Evolutionary conservation across 495 filamentous ascomycete genomes (phyloP).

Genomic region (Daldinia bambusicola): DNA sequence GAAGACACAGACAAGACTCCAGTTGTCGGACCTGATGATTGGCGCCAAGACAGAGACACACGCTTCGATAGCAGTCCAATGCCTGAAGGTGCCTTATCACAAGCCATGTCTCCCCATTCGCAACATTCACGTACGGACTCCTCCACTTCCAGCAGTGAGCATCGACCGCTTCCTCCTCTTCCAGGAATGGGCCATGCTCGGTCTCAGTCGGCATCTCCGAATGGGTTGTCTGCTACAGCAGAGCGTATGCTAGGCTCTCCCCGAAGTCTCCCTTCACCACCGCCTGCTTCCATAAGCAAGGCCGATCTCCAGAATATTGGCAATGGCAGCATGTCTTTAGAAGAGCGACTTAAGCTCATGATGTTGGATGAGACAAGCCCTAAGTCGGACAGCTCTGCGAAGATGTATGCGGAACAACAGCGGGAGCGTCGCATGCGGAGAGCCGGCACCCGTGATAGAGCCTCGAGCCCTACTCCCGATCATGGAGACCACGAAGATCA

Average conservation of each 20-base stretch:
- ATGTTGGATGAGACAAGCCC: slow-evolving; percentile 72
- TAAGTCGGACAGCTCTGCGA: slow-evolving; percentile 50
- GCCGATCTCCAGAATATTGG: slow-evolving; percentile 75
- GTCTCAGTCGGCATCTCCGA: slow-evolving; percentile 54
- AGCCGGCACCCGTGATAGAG: slow-evolving; percentile 58
- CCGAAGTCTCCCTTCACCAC: slow-evolving; percentile 72
- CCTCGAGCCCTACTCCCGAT: slow-evolving; percentile 61
- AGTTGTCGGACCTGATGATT: slow-evolving; percentile 95
- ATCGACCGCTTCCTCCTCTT: slow-evolving; percentile 79
- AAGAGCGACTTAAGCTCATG: slow-evolving; percentile 85
- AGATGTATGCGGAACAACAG: slow-evolving; percentile 62
- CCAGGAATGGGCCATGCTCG: slow-evolving; percentile 60
- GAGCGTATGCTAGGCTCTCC: slow-evolving; percentile 70
- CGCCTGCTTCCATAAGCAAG: slow-evolving; percentile 72
- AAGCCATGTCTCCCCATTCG: slow-evolving; percentile 48
- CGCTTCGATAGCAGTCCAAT: slow-evolving; percentile 76
- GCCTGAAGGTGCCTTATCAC: slow-evolving; percentile 56
- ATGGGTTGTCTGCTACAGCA: slow-evolving; percentile 66
- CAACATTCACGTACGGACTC: slow-evolving; percentile 69
- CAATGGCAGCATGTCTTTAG: slow-evolving; percentile 76
- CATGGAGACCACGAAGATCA: slow-evolving; percentile 51
- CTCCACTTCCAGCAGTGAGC: slow-evolving; percentile 75
- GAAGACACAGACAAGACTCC: slow-evolving; percentile 97
- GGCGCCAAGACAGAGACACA: slow-evolving; percentile 83
- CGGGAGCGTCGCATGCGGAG: slow-evolving; percentile 70